phyloP scores from a whole-genome alignment of 345 rosid species.

The Reutealis trisperma region DNA sequence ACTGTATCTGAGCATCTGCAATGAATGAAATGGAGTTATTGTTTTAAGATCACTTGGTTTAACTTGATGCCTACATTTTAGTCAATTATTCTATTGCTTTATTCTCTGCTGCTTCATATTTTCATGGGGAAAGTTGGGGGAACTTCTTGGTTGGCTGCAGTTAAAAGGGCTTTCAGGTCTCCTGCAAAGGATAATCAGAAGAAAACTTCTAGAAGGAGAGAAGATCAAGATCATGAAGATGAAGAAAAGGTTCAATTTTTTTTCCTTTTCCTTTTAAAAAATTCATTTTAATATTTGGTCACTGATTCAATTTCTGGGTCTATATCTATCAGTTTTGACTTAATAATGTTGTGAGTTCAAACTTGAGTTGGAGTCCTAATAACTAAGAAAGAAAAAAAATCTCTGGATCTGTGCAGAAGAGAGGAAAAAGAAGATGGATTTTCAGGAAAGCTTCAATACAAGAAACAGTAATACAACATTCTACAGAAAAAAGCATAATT shows the following conservation, averaged over 20 bases:
- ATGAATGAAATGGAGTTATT: not conserved
- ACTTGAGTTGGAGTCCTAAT: not conserved
- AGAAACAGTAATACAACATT: conserved; percentile 29
- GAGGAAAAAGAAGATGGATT: conserved; percentile 31
- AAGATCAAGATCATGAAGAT: conserved; percentile 50
- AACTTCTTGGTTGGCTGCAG: conserved; percentile 28
- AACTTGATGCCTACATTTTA: not conserved
- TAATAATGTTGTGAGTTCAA: not conserved
- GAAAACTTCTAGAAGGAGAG: conserved; percentile 37
- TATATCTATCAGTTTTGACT: too few relatives aligned
- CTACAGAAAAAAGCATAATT: conserved; percentile 29
- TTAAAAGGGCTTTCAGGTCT: conserved; percentile 30
- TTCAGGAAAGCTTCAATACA: conserved; percentile 15
- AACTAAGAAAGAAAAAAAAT: not conserved
- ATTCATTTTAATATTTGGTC: not conserved
- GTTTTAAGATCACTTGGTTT: not conserved
- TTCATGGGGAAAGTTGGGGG: conserved; percentile 29
- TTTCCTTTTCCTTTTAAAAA: too few relatives aligned
- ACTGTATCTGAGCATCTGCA: conserved; percentile 21
- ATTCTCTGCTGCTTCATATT: not conserved
- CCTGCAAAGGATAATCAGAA: conserved; percentile 19
- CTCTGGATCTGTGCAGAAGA: conserved; percentile 18
- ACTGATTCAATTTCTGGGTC: not conserved
- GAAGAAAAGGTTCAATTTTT: conserved; percentile 45
- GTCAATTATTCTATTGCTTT: not conserved